Evolutionary conservation across 2,329 filamentous ascomycete species (phyloP).

Genomic region (Metarhizium sp.): DNA sequence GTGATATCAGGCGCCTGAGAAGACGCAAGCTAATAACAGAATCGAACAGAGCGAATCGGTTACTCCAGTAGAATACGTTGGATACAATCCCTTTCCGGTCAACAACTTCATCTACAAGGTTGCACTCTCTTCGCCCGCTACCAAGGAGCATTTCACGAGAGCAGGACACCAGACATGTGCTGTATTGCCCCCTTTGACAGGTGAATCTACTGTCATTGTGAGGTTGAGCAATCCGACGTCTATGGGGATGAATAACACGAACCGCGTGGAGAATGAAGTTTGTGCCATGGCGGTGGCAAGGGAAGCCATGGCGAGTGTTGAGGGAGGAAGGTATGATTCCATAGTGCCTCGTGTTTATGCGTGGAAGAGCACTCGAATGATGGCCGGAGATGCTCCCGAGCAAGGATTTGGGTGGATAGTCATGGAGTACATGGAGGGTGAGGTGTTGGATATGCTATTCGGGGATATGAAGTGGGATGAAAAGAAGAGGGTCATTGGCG

Average conservation of each 20-base stretch:
- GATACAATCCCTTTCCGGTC: slow-evolving; percentile 3
- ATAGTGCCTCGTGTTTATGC: neutral
- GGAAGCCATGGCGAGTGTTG: neutral
- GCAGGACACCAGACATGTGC: neutral
- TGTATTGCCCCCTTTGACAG: neutral
- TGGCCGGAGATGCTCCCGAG: too few species aligned
- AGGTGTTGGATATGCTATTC: too few species aligned
- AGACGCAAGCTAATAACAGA: neutral
- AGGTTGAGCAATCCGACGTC: slow-evolving; percentile 9
- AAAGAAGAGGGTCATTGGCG: too few species aligned
- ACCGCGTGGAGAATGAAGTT: slow-evolving; percentile 19
- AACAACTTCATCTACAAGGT: slow-evolving; percentile 15
- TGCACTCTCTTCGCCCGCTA: slow-evolving; percentile 1
- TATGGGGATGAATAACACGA: slow-evolving; percentile 6
- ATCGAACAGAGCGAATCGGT: neutral
- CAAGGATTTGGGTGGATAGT: too few species aligned
- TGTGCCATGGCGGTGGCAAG: slow-evolving; percentile 7
- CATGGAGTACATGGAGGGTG: too few species aligned
- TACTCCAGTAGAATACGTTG: neutral
- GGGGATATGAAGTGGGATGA: too few species aligned
- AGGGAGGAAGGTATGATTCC: slow-evolving; percentile 14
- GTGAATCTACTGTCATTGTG: slow-evolving; percentile 6
- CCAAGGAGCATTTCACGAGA: neutral
- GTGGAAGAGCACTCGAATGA: too few species aligned
- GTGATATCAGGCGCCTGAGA: too few species aligned